These are phyloP conservation scores for Myriosclerotinia duriaeana DNA, from an alignment of 2,329 filamentous ascomycete species.

Conservation along the genomic window DNA sequence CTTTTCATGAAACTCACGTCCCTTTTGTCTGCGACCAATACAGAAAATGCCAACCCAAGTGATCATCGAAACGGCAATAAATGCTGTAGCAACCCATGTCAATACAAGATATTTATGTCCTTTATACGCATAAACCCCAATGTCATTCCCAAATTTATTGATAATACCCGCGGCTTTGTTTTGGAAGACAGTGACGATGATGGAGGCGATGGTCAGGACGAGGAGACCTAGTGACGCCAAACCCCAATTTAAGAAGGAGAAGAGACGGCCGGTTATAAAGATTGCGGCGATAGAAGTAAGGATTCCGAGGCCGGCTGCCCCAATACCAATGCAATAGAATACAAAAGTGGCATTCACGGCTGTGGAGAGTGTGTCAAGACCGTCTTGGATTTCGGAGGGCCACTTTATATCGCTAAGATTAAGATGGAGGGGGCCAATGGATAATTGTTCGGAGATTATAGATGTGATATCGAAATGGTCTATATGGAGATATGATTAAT, in stretches of 20 bases:
- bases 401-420: constrained; percentile 55
- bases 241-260: constrained; percentile 51
- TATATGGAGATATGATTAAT: constrained; percentile 21
- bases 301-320: constrained; percentile 51
- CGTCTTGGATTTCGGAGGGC: constrained; percentile 55
- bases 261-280: constrained; percentile 45
- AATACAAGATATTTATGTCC: constrained; percentile 57
- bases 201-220: constrained; percentile 68
- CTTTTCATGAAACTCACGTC: constrained; percentile 36
- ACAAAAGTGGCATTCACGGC: constrained; percentile 55
- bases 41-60: constrained; percentile 39
- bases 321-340: constrained; percentile 59
- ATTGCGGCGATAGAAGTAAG: constrained; percentile 48
- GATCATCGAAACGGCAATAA: constrained; percentile 43
- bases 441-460: constrained; percentile 51
- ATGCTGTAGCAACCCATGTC: constrained; percentile 56
- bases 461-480: constrained; percentile 54
- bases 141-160: constrained; percentile 41
- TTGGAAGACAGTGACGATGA: constrained; percentile 65
- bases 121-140: constrained; percentile 42
- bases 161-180: constrained; percentile 54
- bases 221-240: constrained; percentile 50
- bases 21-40: constrained; percentile 32
- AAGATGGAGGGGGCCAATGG: constrained; percentile 44
- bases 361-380: constrained; percentile 51